These are phyloP conservation scores for Cavenderia fasciculata DNA, from an alignment of 78 protist species.

Conservation along the genomic window DNA sequence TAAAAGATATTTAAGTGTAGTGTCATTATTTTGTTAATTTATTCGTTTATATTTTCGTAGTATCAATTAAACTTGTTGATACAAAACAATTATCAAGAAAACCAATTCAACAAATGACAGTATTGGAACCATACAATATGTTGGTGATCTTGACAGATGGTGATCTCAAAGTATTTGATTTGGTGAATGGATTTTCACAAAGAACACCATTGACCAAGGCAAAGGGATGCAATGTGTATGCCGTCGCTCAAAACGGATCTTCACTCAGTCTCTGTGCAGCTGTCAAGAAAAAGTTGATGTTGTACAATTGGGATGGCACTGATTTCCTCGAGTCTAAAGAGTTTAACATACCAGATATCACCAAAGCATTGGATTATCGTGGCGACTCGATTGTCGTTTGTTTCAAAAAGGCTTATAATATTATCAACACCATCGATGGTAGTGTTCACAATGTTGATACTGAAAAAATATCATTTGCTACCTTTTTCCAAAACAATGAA, in stretches of 20 bases:
- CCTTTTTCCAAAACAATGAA: conserved; percentile 63
- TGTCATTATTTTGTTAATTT: too few species aligned
- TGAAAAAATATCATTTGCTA: conserved; percentile 45
- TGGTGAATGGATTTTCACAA: not conserved
- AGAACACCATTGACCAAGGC: conserved; percentile 3
- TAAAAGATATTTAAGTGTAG: too few species aligned
- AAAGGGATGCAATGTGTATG: conserved; percentile 60
- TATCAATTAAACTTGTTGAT: conserved; percentile 25
- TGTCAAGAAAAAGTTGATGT: conserved; percentile 54
- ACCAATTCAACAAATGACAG: conserved; percentile 60
- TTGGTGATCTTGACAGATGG: conserved; percentile 53
- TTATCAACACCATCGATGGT: conserved; percentile 38
- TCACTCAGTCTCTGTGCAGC: conserved; percentile 35
- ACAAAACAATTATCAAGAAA: conserved; percentile 38
- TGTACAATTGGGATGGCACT: conserved; percentile 42
- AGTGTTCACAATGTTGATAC: conserved; percentile 32
- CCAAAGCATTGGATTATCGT: conserved; percentile 50
- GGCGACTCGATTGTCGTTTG: conserved; percentile 22
- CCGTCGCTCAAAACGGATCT: conserved; percentile 24
- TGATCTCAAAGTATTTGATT: conserved; percentile 29
- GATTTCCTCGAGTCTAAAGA: conserved; percentile 54
- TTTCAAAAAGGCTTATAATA: conserved; percentile 55
- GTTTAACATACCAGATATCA: conserved; percentile 62
- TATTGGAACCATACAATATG: conserved; percentile 42
- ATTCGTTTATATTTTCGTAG: too few species aligned